Evolutionary conservation across 2,329 filamentous ascomycete species (phyloP).

Genomic region (Paraphoma sp.): DNA sequence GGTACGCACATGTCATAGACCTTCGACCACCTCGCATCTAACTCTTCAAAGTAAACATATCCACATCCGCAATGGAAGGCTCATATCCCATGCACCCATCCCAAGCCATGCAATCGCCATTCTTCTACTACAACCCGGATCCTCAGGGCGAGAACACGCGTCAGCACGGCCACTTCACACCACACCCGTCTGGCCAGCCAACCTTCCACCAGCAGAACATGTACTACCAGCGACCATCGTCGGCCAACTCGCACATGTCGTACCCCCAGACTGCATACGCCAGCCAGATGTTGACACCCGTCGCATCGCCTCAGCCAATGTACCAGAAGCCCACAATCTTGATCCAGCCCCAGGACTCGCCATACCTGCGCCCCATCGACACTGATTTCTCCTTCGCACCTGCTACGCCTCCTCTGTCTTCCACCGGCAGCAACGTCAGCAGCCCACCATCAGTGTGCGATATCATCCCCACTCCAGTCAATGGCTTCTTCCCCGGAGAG

Average conservation of each 20-base stretch:
- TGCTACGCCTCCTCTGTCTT: slow-evolving; percentile 85
- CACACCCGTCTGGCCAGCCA: slow-evolving; percentile 52
- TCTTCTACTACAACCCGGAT: slow-evolving; percentile 88
- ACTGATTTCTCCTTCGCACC: slow-evolving; percentile 79
- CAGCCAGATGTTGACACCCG: slow-evolving; percentile 73
- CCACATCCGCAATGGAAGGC: slow-evolving; percentile 66
- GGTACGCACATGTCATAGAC: slow-evolving; percentile 19
- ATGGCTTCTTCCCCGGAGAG: slow-evolving; percentile 70
- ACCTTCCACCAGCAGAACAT: slow-evolving; percentile 54
- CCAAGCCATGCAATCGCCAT: slow-evolving; percentile 72
- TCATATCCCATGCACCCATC: slow-evolving; percentile 60
- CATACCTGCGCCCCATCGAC: slow-evolving; percentile 69
- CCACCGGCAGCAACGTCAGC: slow-evolving; percentile 82
- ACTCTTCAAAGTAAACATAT: slow-evolving; percentile 16
- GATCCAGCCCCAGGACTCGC: slow-evolving; percentile 64
- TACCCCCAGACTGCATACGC: slow-evolving; percentile 61
- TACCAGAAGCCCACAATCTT: slow-evolving; percentile 78
- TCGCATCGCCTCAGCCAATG: slow-evolving; percentile 76
- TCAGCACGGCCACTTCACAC: slow-evolving; percentile 78
- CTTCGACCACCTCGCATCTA: background rate
- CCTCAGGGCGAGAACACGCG: slow-evolving; percentile 69
- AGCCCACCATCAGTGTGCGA: slow-evolving; percentile 80
- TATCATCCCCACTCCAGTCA: slow-evolving; percentile 80
- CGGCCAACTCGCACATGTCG: slow-evolving; percentile 65
- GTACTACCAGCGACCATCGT: slow-evolving; percentile 62